Evolutionary conservation across 257 asterid species (phyloP).

Genomic region (Lycium ferocissimum): DNA sequence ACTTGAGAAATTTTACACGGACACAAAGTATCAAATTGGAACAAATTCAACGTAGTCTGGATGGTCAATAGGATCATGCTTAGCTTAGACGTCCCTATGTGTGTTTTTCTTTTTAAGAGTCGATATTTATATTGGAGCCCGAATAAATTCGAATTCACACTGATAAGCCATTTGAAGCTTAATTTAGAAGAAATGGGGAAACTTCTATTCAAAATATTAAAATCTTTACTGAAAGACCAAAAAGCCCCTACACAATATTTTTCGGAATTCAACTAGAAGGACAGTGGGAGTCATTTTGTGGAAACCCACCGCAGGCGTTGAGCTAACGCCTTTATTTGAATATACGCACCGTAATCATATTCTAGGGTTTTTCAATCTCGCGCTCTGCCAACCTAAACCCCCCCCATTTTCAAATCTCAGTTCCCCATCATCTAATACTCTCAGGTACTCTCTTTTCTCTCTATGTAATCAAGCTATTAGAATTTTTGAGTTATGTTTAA

Average conservation of each 20-base stretch:
- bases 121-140: no score
- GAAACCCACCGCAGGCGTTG: conserved; percentile 28
- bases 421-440: not conserved
- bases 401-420: conserved; percentile 28
- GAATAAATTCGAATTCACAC: no score
- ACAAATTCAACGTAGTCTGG: no score
- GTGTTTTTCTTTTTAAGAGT: no score
- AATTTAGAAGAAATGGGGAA: not conserved
- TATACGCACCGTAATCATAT: not conserved
- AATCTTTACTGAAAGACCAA: not conserved
- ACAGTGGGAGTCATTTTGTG: not conserved
- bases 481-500: not conserved
- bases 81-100: no score
- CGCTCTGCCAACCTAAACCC: conserved; percentile 28
- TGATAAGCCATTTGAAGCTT: not conserved
- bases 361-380: conserved; percentile 35
- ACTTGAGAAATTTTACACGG: not conserved
- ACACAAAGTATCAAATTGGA: no score
- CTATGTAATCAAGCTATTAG: not conserved
- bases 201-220: no score
- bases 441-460: conserved; percentile 23
- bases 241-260: not conserved
- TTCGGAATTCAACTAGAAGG: not conserved
- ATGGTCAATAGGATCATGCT: no score
- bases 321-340: conserved; percentile 26